These are phyloP conservation scores for Fusarium sp. DNA, from an alignment of 2,329 filamentous ascomycete genomes.

Conservation along the genomic window DNA sequence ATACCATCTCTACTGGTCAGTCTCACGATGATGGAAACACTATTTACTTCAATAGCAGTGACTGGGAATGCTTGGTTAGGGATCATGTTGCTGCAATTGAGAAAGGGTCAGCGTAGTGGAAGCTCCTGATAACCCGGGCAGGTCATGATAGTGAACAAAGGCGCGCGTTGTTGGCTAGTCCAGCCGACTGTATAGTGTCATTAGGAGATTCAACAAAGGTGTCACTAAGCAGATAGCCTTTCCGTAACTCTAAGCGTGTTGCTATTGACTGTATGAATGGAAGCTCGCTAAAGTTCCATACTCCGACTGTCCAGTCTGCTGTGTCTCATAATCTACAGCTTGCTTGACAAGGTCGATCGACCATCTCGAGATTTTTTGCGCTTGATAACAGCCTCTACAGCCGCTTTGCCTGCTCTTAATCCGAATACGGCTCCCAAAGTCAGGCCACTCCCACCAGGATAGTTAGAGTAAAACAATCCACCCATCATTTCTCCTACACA, in stretches of 20 bases:
- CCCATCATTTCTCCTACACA: conserved; percentile 25
- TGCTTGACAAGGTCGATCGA: no score
- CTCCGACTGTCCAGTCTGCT: no score
- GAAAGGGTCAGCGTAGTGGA: no score
- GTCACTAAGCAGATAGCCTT: no score
- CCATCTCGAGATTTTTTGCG: no score
- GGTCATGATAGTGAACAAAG: no score
- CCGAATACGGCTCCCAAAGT: conserved; percentile 26
- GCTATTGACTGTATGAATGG: no score
- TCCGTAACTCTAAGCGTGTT: no score
- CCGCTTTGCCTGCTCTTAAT: conserved; percentile 14
- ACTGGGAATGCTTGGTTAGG: conserved; percentile 61
- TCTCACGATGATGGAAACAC: conserved; percentile 61
- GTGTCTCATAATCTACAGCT: no score
- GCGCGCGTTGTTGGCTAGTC: no score
- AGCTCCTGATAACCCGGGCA: neutral
- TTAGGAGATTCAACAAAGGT: neutral
- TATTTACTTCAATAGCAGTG: conserved; percentile 58
- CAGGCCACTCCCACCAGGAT: conserved; percentile 20
- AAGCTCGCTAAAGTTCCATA: no score
- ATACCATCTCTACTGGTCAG: conserved; percentile 57
- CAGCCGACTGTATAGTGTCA: no score
- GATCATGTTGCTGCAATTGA: conserved; percentile 55
- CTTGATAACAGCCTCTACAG: neutral
- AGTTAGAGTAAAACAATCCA: conserved; percentile 19